Evolutionary conservation across 495 filamentous ascomycete species (phyloP).

Genomic region (Niebla homalea): DNA sequence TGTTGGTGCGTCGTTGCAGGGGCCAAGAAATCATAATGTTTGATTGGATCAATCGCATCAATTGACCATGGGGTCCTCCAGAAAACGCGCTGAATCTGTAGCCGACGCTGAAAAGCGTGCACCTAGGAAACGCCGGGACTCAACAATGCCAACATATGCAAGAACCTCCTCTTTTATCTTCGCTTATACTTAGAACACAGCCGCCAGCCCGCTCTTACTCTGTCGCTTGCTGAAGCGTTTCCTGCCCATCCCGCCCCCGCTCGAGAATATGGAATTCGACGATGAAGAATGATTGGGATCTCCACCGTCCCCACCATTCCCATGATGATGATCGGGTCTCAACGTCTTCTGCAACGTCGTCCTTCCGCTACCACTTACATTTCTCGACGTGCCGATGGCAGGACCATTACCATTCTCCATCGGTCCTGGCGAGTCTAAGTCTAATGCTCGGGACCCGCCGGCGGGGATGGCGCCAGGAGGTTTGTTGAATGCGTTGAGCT

Average conservation of each 20-base stretch:
- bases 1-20: too few relatives aligned
- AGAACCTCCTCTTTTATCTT: too few relatives aligned
- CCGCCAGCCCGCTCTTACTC: constrained; percentile 77
- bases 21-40: too few relatives aligned
- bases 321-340: not conserved
- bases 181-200: constrained; percentile 63
- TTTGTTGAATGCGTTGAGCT: constrained; percentile 53
- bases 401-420: constrained; percentile 25
- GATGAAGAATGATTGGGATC: constrained; percentile 36
- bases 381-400: constrained; percentile 5
- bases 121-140: too few relatives aligned
- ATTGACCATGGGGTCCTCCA: too few relatives aligned
- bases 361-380: constrained; percentile 11
- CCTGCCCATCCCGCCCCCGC: constrained; percentile 26
- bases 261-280: constrained; percentile 22
- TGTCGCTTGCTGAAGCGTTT: constrained; percentile 84
- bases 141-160: too few relatives aligned
- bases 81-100: too few relatives aligned
- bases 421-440: constrained; percentile 25
- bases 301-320: not conserved
- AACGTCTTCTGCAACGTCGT: constrained; percentile 37
- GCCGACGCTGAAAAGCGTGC: too few relatives aligned
- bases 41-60: too few relatives aligned
- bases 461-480: constrained; percentile 52
- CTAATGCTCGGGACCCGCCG: constrained; percentile 65